These are phyloP conservation scores for Maudiozyma serrabonitensis DNA, from an alignment of 805 yeast genomes.

Conservation along the genomic window DNA sequence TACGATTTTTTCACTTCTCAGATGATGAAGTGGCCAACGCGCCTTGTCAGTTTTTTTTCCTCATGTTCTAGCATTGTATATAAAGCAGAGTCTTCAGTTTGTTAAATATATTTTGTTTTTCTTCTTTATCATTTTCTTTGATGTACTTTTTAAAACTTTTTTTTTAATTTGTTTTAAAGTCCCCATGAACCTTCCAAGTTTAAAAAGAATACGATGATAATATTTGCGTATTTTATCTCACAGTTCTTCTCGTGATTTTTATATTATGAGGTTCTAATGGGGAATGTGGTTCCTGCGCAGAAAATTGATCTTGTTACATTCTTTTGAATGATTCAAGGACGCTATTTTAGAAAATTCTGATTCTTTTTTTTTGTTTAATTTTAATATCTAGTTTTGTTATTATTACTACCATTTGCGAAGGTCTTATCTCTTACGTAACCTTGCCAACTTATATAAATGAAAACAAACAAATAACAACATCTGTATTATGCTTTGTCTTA, in stretches of 20 bases:
- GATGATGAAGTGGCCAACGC: no score
- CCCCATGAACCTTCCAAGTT: conserved; percentile 33
- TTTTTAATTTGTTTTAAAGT: conserved; percentile 1
- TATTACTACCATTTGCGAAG: no score
- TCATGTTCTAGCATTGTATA: no score
- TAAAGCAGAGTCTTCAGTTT: no score
- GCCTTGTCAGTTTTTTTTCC: no score
- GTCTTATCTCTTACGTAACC: no score
- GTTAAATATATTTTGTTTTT: no score
- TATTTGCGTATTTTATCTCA: conserved; percentile 29
- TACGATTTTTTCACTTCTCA: no score
- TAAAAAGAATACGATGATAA: conserved; percentile 30
- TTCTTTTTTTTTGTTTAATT: conserved; percentile 16
- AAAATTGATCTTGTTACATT: conserved; percentile 31
- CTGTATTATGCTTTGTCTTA: no score
- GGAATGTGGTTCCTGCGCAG: conserved; percentile 32
- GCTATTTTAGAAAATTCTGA: conserved; percentile 30
- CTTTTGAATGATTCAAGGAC: conserved; percentile 28
- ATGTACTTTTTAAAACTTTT: neutral
- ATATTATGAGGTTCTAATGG: conserved; percentile 28
- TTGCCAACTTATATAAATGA: no score
- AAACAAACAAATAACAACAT: no score
- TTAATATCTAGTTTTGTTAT: neutral
- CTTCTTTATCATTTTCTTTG: neutral
- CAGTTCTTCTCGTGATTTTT: conserved; percentile 25